Evolutionary conservation across 352 stramenopile species (phyloP).

Genomic region (Phytopythium helicoides): DNA sequence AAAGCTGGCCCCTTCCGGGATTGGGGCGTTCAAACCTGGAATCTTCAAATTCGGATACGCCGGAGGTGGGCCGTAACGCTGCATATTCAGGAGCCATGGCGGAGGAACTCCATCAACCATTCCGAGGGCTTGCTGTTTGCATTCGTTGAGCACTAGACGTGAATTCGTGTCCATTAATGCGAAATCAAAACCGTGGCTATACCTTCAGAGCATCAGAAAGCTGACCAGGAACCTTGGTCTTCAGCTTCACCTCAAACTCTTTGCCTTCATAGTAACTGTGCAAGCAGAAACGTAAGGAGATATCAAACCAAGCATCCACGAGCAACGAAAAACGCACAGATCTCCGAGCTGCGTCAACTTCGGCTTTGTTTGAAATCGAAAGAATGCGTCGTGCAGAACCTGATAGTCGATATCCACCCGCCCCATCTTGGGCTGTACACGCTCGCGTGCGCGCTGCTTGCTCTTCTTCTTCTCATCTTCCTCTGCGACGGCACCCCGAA

Average conservation of each 20-base stretch:
- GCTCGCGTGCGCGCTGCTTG: slow-evolving; percentile 92
- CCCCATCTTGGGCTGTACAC: slow-evolving; percentile 95
- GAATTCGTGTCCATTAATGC: no score
- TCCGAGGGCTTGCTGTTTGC: slow-evolving; percentile 82
- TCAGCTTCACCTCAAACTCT: slow-evolving; percentile 93
- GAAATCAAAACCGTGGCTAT: slow-evolving; percentile 2
- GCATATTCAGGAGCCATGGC: slow-evolving; percentile 98
- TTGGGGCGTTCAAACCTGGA: slow-evolving; percentile 96
- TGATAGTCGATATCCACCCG: slow-evolving; percentile 98
- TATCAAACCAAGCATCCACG: no score
- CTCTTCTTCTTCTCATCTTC: slow-evolving; percentile 90
- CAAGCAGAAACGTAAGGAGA: background rate
- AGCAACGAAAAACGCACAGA: slow-evolving; percentile 56
- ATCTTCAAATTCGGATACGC: slow-evolving; percentile 97
- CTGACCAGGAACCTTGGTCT: slow-evolving; percentile 88
- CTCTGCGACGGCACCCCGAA: slow-evolving; percentile 68
- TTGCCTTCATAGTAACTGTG: slow-evolving; percentile 98
- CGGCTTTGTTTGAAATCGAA: slow-evolving; percentile 98
- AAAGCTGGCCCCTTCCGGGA: slow-evolving; percentile 93
- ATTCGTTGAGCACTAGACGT: no score
- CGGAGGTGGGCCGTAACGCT: slow-evolving; percentile 96
- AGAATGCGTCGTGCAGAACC: slow-evolving; percentile 98
- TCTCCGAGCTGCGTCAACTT: slow-evolving; percentile 82
- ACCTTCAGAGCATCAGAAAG: slow-evolving; percentile 84
- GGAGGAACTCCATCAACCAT: slow-evolving; percentile 93